Base-by-base conservation (phyloP, 768 basidiomycete genomes). In the Boletellus ananas region DNA sequence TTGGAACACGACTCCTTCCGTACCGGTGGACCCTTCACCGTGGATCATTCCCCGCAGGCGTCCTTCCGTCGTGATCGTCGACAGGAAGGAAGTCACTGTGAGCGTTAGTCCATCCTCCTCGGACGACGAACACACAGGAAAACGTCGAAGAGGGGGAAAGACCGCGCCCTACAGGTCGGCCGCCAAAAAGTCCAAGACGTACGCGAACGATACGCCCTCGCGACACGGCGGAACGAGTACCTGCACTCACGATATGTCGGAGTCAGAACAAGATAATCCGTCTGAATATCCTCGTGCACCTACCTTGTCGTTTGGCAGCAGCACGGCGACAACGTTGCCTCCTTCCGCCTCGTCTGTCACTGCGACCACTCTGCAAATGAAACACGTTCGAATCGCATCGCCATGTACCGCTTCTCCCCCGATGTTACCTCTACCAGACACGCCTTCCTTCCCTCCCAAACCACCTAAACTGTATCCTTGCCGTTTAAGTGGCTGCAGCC, bases 381-480 rank as follows among this genome's bases (percentile, higher is more conserved):
- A 55, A 23, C 42, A 52, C 11, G 41, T 55, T 6, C 58, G 46
- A 16, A 52, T 58, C 40, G 14, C 52, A 29, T 58, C 62, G n/a
- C 60, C 58, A 18, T 14, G 42, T 16, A 34, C 25, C 9, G 17
- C 36, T 38, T 44, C 58, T 47, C 41, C 59, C n/a, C 39, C 9
- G 4, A 39, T 25, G 16, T 20, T 13, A 20, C 40, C 41, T 14
- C 48, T 43, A 36, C 17, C 38, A 2, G 17, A 23, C 42, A 6
- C 43, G 17, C 12, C 41, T 18, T 29, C 21, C 40, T 3, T n/a
- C n/a, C 21, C 39, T 25, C 45, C 52, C 18, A 60, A 36, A 39
- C 34, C 55, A 12, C 47, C 58, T 12, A 64, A 52, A n/a, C 4
- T 45, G 3, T 68, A 60, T 17, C 54, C 57, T n/a, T 68, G 66